phyloP scores from a whole-genome alignment of 345 rosid genomes.

The Gossypium anomalum region DNA sequence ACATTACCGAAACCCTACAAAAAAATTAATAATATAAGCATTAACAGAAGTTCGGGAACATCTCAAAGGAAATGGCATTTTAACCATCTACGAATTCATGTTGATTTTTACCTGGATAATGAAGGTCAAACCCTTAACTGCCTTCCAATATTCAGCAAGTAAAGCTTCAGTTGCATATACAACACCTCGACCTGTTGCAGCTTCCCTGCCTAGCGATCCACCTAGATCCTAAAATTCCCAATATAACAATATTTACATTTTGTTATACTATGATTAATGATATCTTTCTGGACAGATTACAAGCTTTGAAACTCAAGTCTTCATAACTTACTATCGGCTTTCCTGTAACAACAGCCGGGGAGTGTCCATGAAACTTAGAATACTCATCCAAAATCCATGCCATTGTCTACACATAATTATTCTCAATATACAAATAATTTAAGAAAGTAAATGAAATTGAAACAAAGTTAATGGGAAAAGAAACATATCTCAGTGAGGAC shows the following conservation, averaged over 20 bases:
- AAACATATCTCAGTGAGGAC: neutral
- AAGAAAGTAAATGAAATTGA: neutral
- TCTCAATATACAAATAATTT: neutral
- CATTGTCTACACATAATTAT: conserved; percentile 52
- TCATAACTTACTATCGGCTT: conserved; percentile 67
- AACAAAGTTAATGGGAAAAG: neutral
- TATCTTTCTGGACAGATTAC: conserved; percentile 1
- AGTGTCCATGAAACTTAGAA: conserved; percentile 94
- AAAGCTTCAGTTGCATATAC: conserved; percentile 88
- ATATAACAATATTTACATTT: neutral
- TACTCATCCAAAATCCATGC: conserved; percentile 97
- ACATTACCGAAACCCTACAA: conserved; percentile 94
- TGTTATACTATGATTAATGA: neutral
- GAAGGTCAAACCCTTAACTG: conserved; percentile 74
- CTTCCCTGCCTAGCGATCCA: conserved; percentile 96
- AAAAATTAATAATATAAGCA: neutral
- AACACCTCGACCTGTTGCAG: conserved; percentile 97
- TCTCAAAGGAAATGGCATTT: neutral
- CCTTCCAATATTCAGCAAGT: conserved; percentile 80
- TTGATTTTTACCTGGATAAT: conserved; percentile 63
- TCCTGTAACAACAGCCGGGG: conserved; percentile 93
- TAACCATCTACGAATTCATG: neutral
- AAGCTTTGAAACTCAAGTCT: neutral
- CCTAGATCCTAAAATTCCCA: conserved; percentile 76
- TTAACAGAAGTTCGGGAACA: neutral